phyloP scores from a whole-genome alignment of 2,329 filamentous ascomycete genomes.

The Aspergillus novoparasiticus region DNA sequence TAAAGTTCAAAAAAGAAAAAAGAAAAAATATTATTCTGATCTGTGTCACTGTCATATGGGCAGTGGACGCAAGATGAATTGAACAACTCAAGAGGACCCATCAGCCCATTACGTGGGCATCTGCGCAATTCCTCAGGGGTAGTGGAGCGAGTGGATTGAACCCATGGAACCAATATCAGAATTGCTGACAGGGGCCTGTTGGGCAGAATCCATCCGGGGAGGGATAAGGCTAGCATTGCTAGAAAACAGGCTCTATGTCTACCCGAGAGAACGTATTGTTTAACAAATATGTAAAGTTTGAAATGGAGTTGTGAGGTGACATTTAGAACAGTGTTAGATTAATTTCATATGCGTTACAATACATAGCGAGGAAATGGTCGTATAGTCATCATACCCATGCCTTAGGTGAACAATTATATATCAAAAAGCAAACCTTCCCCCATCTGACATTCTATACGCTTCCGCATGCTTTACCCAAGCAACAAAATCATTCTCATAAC shows the following conservation, averaged over 20 bases:
- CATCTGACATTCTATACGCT: neutral
- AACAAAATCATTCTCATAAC: slow-evolving; percentile 20
- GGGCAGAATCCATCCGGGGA: neutral
- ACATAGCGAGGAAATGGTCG: neutral
- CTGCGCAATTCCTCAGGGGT: neutral
- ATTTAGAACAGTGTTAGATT: neutral
- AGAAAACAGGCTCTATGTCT: neutral
- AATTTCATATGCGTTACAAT: neutral
- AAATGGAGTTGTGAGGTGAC: too few species aligned
- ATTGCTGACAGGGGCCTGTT: neutral
- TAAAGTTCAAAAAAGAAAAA: slow-evolving; percentile 11
- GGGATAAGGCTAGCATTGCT: neutral
- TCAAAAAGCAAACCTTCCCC: neutral
- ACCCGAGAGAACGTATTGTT: neutral
- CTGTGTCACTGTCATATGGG: slow-evolving; percentile 1
- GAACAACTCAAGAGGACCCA: slow-evolving; percentile 9
- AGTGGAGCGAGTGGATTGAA: neutral
- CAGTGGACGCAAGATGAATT: slow-evolving; percentile 7
- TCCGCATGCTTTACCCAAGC: neutral
- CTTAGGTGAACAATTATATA: neutral
- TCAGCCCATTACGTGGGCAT: neutral
- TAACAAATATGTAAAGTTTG: neutral
- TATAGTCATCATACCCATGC: neutral
- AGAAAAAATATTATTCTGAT: slow-evolving; percentile 3
- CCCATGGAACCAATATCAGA: neutral